phyloP scores from a whole-genome alignment of 805 yeast genomes.

The Kodamaea neixiangensis region DNA sequence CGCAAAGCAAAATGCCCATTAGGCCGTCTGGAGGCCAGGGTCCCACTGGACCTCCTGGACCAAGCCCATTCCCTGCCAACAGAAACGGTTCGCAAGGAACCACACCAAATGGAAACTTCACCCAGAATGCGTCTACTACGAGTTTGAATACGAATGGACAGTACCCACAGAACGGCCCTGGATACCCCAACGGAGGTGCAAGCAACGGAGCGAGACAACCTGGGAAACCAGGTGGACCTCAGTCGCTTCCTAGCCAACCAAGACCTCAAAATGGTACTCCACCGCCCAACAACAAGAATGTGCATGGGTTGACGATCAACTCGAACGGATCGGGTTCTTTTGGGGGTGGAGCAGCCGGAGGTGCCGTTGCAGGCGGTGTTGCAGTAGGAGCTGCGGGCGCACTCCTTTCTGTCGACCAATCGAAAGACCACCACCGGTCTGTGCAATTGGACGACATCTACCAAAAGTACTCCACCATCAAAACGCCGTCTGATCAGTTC shows the following conservation, averaged over 20 bases:
- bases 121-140: not conserved
- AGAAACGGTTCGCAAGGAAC: not conserved
- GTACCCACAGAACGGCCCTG: not conserved
- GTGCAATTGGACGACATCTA: slow-evolving; percentile 46
- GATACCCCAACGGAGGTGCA: not conserved
- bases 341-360: not conserved
- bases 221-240: not conserved
- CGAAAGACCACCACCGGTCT: slow-evolving; percentile 29
- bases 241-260: not conserved
- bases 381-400: not conserved
- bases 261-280: not conserved
- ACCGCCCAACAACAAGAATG: slow-evolving; percentile 11
- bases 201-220: not conserved
- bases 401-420: not conserved
- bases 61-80: not conserved
- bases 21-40: not conserved
- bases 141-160: not conserved
- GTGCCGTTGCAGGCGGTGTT: not conserved
- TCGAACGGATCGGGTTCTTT: slow-evolving; percentile 3
- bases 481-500: slow-evolving; percentile 43
- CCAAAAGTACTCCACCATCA: slow-evolving; percentile 41
- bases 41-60: not conserved
- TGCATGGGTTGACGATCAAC: slow-evolving; percentile 17
- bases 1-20: not conserved
- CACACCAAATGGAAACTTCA: not conserved